phyloP scores from a whole-genome alignment of 2,329 filamentous ascomycete genomes.

The Neofusicoccum sp. region DNA sequence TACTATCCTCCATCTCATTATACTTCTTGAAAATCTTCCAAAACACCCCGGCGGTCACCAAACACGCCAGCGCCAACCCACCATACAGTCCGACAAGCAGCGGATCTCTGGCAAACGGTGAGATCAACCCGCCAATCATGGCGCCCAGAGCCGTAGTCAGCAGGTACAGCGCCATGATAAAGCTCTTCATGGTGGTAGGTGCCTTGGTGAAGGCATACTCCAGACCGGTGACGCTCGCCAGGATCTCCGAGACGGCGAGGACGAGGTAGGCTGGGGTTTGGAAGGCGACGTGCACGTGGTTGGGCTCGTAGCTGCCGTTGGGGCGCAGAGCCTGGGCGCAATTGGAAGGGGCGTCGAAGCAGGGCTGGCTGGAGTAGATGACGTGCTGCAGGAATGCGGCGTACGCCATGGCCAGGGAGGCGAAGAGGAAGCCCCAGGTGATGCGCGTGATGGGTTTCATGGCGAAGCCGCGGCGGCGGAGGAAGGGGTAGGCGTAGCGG shows the following conservation, averaged over 20 bases:
- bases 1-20: not conserved
- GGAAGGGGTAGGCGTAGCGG: slow-evolving; percentile 44
- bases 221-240: slow-evolving; percentile 48
- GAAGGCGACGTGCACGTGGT: slow-evolving; percentile 45
- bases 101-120: slow-evolving; percentile 61
- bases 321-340: slow-evolving; percentile 35
- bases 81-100: slow-evolving; percentile 66
- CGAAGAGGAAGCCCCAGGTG: slow-evolving; percentile 52
- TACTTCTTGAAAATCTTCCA: slow-evolving; percentile 46
- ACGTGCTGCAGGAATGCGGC: slow-evolving; percentile 57
- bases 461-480: slow-evolving; percentile 41
- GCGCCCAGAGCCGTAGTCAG: slow-evolving; percentile 60
- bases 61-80: slow-evolving; percentile 53
- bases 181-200: slow-evolving; percentile 47
- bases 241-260: slow-evolving; percentile 46
- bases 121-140: slow-evolving; percentile 60
- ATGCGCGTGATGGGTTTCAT: slow-evolving; percentile 54
- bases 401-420: slow-evolving; percentile 54
- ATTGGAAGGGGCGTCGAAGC: slow-evolving; percentile 45
- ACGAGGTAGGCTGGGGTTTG: slow-evolving; percentile 48
- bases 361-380: slow-evolving; percentile 55
- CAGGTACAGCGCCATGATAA: slow-evolving; percentile 57
- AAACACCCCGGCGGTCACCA: slow-evolving; percentile 53
- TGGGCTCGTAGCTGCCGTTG: slow-evolving; percentile 35
- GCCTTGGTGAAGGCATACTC: slow-evolving; percentile 50